A percentile compares a stretch with the other conserved stretches of the same genome.
Evolutionary conservation across 2,329 filamentous ascomycete species (phyloP).

Genomic region (Thielaviopsis populi): DNA sequence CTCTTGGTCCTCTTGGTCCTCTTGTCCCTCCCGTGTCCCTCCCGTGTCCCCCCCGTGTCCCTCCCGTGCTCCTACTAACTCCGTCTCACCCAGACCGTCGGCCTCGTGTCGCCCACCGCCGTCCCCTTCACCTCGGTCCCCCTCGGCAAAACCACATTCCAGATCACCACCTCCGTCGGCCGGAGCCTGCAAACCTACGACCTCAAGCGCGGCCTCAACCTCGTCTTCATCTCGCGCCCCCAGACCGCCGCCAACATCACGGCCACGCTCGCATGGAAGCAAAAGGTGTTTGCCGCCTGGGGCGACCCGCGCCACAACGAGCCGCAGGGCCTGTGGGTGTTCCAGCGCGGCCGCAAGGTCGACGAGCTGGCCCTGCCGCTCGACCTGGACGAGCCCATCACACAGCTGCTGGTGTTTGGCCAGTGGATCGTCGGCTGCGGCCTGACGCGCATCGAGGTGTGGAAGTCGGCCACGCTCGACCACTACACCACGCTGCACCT

Average conservation of each 20-base stretch:
- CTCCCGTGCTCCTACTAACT: neutral
- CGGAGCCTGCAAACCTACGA: slow-evolving; percentile 91
- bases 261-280: slow-evolving; percentile 74
- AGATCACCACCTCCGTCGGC: slow-evolving; percentile 91
- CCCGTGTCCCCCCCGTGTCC: no score
- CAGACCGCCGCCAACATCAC: slow-evolving; percentile 78
- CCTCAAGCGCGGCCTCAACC: slow-evolving; percentile 71
- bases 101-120: slow-evolving; percentile 75
- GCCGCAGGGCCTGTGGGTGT: slow-evolving; percentile 67
- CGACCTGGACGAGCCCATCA: slow-evolving; percentile 54
- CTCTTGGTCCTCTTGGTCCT: neutral
- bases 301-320: slow-evolving; percentile 42
- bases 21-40: no score
- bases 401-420: slow-evolving; percentile 68
- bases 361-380: slow-evolving; percentile 56
- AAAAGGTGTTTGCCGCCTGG: slow-evolving; percentile 81
- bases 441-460: slow-evolving; percentile 65
- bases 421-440: slow-evolving; percentile 80
- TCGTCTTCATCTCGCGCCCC: slow-evolving; percentile 85
- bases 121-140: slow-evolving; percentile 85
- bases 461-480: slow-evolving; percentile 69
- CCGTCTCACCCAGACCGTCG: slow-evolving; percentile 52
- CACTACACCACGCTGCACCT: slow-evolving; percentile 76
- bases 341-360: slow-evolving; percentile 76
- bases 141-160: slow-evolving; percentile 85